Evolutionary conservation across 352 stramenopile species (phyloP).

Genomic region (Phytophthora pinifolia): DNA sequence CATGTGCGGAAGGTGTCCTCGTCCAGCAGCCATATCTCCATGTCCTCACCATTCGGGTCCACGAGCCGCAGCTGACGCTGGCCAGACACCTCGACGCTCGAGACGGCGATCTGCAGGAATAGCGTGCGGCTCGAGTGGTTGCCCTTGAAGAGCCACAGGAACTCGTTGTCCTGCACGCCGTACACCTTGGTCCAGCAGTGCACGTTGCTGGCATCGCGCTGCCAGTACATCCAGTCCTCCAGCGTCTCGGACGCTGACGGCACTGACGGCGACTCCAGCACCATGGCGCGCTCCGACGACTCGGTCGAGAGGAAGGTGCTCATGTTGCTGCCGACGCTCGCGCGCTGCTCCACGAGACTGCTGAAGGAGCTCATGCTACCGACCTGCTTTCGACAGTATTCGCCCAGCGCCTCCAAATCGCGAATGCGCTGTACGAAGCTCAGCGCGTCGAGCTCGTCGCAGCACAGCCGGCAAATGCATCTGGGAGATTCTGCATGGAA

Average conservation of each 20-base stretch:
- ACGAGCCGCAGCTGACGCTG: slow-evolving; percentile 65
- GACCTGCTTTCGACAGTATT: background rate
- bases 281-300: slow-evolving; percentile 47
- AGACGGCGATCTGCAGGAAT: slow-evolving; percentile 77
- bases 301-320: slow-evolving; percentile 37
- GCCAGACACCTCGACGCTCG: slow-evolving; percentile 63
- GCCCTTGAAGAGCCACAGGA: slow-evolving; percentile 79
- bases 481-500: too few species aligned
- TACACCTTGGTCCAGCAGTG: slow-evolving; percentile 86
- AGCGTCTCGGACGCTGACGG: slow-evolving; percentile 40
- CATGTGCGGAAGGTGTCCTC: slow-evolving; percentile 46
- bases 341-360: slow-evolving; percentile 26
- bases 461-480: too few species aligned
- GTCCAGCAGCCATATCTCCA: slow-evolving; percentile 78
- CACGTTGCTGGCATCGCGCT: slow-evolving; percentile 63
- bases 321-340: slow-evolving; percentile 25
- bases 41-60: slow-evolving; percentile 72
- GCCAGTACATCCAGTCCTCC: slow-evolving; percentile 86
- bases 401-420: background rate
- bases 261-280: slow-evolving; percentile 37
- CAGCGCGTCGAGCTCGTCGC: background rate
- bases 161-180: slow-evolving; percentile 76
- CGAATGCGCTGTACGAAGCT: background rate
- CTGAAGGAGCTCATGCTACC: slow-evolving; percentile 13
- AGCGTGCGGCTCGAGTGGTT: slow-evolving; percentile 55